Evolutionary conservation across 805 yeast species (phyloP), one percentile per base, ranked within the genome.

Genomic region (Sungouiozyma ichnusensis): DNA sequence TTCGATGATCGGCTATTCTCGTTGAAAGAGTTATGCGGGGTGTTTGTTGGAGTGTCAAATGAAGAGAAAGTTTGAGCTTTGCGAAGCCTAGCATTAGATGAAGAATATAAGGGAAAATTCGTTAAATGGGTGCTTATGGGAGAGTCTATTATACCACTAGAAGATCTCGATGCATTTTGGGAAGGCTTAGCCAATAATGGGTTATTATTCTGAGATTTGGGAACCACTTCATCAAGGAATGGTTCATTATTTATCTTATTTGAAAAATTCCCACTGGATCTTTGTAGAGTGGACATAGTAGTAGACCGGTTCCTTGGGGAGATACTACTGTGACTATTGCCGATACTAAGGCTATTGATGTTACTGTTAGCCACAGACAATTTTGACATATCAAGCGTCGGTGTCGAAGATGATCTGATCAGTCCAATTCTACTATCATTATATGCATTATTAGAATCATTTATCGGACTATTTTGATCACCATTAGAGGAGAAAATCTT

Each of bases 401-500:
- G 43, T 3, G 42, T 20, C 16, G 45, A 43, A 3, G 41, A 36
- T 8, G 49, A 44, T 40, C 45, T 43, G 13, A 35, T 42, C 38
- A 9, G 35, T 44, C 32, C 19, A 37, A 18, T 13, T 20, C 36
- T 15, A 15, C 31, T 16, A 37, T 20, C 6, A 34, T 31, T 35
- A 20, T 31, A 13, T 32, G 27, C 4, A 32, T 33, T n/a, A 36
- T 29, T 16, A 16, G 4, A 8, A 32, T 20, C 15, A 20, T 14
- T 16, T 13, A 40, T 33, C 14, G n/a, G 20, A 13, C 7, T 5
- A 24, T 43, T 33, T 27, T 33, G 39, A 24, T 42, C 47, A 24
- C 45, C 47, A 5, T 54, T 44, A 7, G 58, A 50, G 13, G 58
- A 50, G 44, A 60, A 60, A 5, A 60, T 54, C 39, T 58, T 58